Evolutionary conservation across 306 rosid genomes (phyloP).

Genomic region (Fragaria ananassa): DNA sequence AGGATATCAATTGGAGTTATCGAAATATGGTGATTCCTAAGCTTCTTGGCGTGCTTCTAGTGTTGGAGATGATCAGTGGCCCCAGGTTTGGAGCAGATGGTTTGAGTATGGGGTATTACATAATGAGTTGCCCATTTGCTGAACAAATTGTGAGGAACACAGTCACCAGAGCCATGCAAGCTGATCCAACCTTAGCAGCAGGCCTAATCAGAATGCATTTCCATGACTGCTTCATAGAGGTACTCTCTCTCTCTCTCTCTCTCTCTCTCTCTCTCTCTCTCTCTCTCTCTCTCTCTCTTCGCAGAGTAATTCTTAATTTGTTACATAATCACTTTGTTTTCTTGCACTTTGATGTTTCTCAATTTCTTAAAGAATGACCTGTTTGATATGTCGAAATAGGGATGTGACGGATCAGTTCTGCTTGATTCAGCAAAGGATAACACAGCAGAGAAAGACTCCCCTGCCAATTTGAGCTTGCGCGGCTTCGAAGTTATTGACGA

Average conservation of each 20-base stretch:
- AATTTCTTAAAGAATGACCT: not conserved
- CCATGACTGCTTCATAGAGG: conserved; percentile 83
- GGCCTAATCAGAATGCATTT: conserved; percentile 77
- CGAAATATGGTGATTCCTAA: conserved; percentile 9
- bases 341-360: not conserved
- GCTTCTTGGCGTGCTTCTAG: conserved; percentile 12
- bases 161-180: conserved; percentile 47
- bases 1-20: not conserved
- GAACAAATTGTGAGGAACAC: conserved; percentile 46
- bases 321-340: not conserved
- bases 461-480: conserved; percentile 74
- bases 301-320: no score
- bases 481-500: conserved; percentile 80
- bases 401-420: conserved; percentile 84
- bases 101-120: conserved; percentile 54
- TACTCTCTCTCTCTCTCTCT: conserved; percentile 9
- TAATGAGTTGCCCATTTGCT: conserved; percentile 50
- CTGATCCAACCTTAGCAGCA: conserved; percentile 67
- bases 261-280: no score
- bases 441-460: conserved; percentile 90
- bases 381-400: conserved; percentile 35
- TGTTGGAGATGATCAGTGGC: conserved; percentile 37
- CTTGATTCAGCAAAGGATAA: conserved; percentile 69
- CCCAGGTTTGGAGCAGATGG: conserved; percentile 32
- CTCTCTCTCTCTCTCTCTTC: no score